phyloP scores from a whole-genome alignment of 345 rosid genomes.

The Aquilaria yunnanensis region DNA sequence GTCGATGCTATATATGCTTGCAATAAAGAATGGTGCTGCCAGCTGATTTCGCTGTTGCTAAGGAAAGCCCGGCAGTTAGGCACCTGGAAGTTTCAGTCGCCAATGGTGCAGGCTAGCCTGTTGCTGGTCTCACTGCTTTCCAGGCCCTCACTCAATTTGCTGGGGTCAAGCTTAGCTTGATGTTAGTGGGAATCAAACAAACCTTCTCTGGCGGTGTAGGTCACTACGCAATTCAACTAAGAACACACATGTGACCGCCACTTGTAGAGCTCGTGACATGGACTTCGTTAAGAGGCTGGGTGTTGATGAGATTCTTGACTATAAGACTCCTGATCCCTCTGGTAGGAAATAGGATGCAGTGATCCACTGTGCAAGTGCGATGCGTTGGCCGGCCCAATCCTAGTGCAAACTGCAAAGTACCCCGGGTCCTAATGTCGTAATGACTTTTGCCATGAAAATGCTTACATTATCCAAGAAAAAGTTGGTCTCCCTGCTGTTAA shows the following conservation, averaged over 20 bases:
- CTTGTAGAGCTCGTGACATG: conserved; percentile 62
- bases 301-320: conserved; percentile 67
- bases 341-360: conserved; percentile 65
- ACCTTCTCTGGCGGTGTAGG: conserved; percentile 72
- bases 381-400: conserved; percentile 56
- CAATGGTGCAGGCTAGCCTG: conserved; percentile 44
- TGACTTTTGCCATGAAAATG: conserved; percentile 40
- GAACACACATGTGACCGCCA: conserved; percentile 66
- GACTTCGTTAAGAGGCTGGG: conserved; percentile 58
- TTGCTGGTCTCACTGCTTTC: conserved; percentile 58
- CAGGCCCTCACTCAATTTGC: conserved; percentile 46
- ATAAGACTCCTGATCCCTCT: conserved; percentile 56
- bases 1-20: background rate
- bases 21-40: conserved; percentile 12
- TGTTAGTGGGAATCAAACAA: conserved; percentile 37
- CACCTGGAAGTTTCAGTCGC: conserved; percentile 51
- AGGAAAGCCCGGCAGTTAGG: conserved; percentile 42
- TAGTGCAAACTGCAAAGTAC: conserved; percentile 43
- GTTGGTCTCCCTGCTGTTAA: conserved; percentile 37
- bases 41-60: conserved; percentile 56
- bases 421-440: conserved; percentile 30
- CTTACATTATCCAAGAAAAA: conserved; percentile 54
- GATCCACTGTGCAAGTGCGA: conserved; percentile 44
- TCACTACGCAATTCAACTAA: conserved; percentile 59
- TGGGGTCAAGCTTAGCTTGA: conserved; percentile 43